Evolutionary conservation across 2,329 filamentous ascomycete genomes (phyloP).

Genomic region (Lasiodiplodia hormozganensis): DNA sequence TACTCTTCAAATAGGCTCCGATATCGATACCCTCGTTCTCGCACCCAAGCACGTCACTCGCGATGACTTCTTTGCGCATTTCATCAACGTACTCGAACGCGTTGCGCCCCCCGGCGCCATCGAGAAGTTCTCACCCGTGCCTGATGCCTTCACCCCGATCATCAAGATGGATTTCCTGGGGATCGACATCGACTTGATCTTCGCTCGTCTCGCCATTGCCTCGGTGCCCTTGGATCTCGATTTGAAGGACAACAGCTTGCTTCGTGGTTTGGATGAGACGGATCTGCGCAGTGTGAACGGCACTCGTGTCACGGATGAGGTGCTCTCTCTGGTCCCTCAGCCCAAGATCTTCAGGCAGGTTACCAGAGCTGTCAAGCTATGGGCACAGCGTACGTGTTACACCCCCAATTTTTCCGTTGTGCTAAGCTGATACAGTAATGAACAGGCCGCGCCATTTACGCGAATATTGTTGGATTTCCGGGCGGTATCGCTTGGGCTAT

Average conservation of each 20-base stretch:
- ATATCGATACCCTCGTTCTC: conserved; percentile 96
- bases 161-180: conserved; percentile 93
- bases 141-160: conserved; percentile 92
- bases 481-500: conserved; percentile 98
- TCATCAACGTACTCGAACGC: conserved; percentile 78
- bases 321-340: conserved; percentile 86
- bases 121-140: conserved; percentile 82
- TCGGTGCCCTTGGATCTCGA: conserved; percentile 66
- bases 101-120: conserved; percentile 82
- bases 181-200: conserved; percentile 93
- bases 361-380: conserved; percentile 90
- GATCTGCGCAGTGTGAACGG: conserved; percentile 92
- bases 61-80: conserved; percentile 90
- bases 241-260: conserved; percentile 80
- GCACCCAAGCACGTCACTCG: conserved; percentile 87
- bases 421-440: conserved; percentile 30
- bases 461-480: conserved; percentile 94
- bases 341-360: conserved; percentile 88
- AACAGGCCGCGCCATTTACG: conserved; percentile 73
- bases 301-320: conserved; percentile 92
- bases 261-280: conserved; percentile 84
- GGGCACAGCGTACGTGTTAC: conserved; percentile 72
- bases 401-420: conserved; percentile 32
- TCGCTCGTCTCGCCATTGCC: conserved; percentile 51
- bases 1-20: conserved; percentile 68